Conservation (phyloP, 306 rosid genomes). For the Lotus japonicus region DNA sequence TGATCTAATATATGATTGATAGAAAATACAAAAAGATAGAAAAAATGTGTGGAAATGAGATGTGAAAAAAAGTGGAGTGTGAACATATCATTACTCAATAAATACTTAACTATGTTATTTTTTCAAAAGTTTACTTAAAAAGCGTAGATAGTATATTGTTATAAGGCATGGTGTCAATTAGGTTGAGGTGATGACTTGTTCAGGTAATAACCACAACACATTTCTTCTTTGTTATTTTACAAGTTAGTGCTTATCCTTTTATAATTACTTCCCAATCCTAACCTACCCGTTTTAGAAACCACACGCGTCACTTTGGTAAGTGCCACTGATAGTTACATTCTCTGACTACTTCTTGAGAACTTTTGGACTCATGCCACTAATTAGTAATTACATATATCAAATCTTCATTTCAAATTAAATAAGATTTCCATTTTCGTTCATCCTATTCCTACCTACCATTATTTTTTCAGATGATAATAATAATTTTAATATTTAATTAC, state of each 20-base stretch:
- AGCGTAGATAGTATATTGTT: not conserved
- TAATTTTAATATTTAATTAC: not conserved
- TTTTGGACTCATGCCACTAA: not conserved
- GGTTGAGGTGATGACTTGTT: slow-evolving; percentile 28
- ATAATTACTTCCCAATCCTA: not conserved
- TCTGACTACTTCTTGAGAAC: not conserved
- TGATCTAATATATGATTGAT: no score
- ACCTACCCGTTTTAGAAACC: slow-evolving; percentile 22
- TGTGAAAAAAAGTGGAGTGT: no score
- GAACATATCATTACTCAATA: no score
- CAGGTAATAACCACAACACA: slow-evolving; percentile 35
- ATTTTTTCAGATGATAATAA: no score
- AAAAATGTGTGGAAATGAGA: no score
- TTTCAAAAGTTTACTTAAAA: no score
- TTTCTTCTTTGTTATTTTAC: not conserved
- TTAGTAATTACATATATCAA: no score
- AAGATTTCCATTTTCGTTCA: no score
- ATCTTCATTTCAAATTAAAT: no score
- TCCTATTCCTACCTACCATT: no score
- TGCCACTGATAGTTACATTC: slow-evolving; percentile 16
- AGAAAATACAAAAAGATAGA: no score
- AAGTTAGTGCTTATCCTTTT: slow-evolving; percentile 42
- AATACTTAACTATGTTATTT: no score
- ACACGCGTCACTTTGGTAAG: slow-evolving; percentile 53
- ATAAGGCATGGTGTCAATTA: not conserved